Base-by-base conservation (phyloP, 2,329 filamentous ascomycete species). In the Calonectria pauciramosa region DNA sequence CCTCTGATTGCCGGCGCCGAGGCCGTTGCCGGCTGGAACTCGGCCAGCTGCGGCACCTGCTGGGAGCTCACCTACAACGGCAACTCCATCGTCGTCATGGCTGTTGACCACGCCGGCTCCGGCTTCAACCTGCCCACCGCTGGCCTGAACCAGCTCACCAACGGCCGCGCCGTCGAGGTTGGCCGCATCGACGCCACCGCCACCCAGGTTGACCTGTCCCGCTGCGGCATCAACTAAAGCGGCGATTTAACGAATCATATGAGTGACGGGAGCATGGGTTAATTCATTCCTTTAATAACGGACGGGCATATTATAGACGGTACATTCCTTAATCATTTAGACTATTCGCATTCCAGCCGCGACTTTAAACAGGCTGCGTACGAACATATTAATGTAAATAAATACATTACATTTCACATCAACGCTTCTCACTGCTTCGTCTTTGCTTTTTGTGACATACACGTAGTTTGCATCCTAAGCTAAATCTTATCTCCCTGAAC, bases 121-220 rank as follows among this genome's bases (percentile, higher is more conserved):
- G 89, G 89, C 18, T 90, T 91, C 84, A 92, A 92, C 82, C 87
- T 93, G 72, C 90, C 86, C 8, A 83, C 90, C 56, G 80, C 77
- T 23, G 91, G 90, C 67, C 85, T 93, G 88, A 86, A 93, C 82
- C 82, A 81, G 13, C 86, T 93, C 51, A 92, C 91, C 14, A 86
- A 86, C 77, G 86, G 86, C 26, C 87, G 89, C 78, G 91, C 88
- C 10, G 83, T 83, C 14, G 77, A 83, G 63, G 83, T 92, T 54
- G 91, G 91, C 51, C 85, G 88, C 8, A 79, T 93, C 59, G 87
- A 91, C 30, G 91, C 89, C 13, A 78, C 80, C 7, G 41, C 56
- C 32, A 41, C 34, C 56, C 56, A 63, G 56, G 56, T 63, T 16
- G 44, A 41, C 56, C 36, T 63, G 56, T 38, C 56, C 56, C 56